A percentile compares a stretch with the other conserved stretches of the same genome.
Conservation (phyloP, 1,139 yeast genomes). For the Diutina ranongensis region DNA sequence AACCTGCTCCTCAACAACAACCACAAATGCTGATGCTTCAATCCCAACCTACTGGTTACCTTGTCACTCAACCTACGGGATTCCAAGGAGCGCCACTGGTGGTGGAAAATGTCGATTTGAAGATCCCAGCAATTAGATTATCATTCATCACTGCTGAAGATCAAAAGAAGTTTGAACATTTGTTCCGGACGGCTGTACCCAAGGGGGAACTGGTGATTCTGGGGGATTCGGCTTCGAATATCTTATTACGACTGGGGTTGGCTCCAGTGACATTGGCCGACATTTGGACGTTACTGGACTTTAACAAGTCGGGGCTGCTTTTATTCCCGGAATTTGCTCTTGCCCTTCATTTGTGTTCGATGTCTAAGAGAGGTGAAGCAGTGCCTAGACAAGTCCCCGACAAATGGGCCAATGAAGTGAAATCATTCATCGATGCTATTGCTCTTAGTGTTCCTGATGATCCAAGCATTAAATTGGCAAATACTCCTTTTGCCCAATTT, state of each 20-base stretch:
- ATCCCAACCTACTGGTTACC: conserved; percentile 4
- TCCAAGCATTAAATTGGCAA: conserved; percentile 28
- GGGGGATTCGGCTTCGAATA: conserved; percentile 70
- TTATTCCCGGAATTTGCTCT: conserved; percentile 92
- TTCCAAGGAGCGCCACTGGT: conserved; percentile 1
- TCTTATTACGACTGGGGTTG: conserved; percentile 71
- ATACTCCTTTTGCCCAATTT: conserved; percentile 34
- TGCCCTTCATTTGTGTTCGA: conserved; percentile 79
- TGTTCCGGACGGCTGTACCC: conserved; percentile 71
- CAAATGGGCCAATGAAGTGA: conserved; percentile 70
- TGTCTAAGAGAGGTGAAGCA: conserved; percentile 64
- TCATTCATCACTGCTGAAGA: conserved; percentile 79
- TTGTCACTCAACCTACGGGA: conserved; percentile 3
- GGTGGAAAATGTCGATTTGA: conserved; percentile 3
- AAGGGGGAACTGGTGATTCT: conserved; percentile 64
- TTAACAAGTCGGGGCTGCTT: conserved; percentile 73
- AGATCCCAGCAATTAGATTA: conserved; percentile 55
- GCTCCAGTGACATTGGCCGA: conserved; percentile 69
- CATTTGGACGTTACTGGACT: conserved; percentile 85
- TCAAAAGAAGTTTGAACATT: conserved; percentile 73
- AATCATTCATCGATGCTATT: conserved; percentile 79
- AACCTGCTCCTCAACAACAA: conserved; percentile 9
- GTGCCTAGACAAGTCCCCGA: conserved; percentile 66
- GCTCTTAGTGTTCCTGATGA: conserved; percentile 67
- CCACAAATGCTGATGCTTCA: neutral